Percentiles rank a stretch among this genome's conserved stretches.
Evolutionary conservation across 2,329 filamentous ascomycete genomes (phyloP).

Genomic region (Diplodia corticola): DNA sequence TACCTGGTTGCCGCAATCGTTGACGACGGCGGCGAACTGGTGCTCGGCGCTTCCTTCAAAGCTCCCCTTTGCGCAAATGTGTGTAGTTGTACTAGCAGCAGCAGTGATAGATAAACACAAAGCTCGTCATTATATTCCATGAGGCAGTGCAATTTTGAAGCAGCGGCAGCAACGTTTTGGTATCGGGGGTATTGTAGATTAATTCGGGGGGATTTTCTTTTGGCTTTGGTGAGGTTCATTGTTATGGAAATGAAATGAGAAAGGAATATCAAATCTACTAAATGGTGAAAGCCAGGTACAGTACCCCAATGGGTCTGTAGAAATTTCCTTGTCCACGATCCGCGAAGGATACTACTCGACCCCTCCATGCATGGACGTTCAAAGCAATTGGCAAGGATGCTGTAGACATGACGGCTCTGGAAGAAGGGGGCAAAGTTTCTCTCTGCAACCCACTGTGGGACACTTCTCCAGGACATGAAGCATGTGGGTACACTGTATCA

Average conservation of each 20-base stretch:
- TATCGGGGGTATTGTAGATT: constrained; percentile 15
- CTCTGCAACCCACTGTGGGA: too few relatives aligned
- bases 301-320: neutral
- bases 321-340: neutral
- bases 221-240: neutral
- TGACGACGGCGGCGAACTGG: constrained; percentile 2
- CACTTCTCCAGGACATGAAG: neutral
- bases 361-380: neutral
- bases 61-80: neutral
- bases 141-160: neutral
- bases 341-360: neutral
- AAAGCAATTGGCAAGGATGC: neutral
- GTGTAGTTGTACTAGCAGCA: constrained; percentile 20
- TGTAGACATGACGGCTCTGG: too few relatives aligned
- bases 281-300: neutral
- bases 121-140: neutral
- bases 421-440: too few relatives aligned
- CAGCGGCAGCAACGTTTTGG: neutral
- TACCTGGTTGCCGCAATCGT: neutral
- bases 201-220: neutral
- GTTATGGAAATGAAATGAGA: constrained; percentile 17
- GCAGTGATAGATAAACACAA: constrained; percentile 18
- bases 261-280: constrained; percentile 1
- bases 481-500: neutral
- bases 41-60: neutral